These are phyloP conservation scores for Clavariopsis aquatica DNA, from an alignment of 495 filamentous ascomycete species.

Conservation along the genomic window DNA sequence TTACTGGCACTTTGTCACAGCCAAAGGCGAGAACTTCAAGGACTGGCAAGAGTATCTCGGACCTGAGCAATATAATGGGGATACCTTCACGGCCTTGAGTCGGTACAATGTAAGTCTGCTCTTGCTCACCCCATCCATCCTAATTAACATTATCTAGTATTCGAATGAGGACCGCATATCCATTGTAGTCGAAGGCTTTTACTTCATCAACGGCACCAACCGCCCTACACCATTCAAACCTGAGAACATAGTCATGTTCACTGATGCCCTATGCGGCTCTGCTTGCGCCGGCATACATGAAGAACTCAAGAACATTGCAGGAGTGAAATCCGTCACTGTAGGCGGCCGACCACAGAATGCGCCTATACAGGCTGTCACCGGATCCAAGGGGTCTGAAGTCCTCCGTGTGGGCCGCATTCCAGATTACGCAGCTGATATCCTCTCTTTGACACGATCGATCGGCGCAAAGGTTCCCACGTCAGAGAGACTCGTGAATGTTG, in stretches of 20 bases:
- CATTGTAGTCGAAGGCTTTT: conserved; percentile 36
- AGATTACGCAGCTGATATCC: not conserved
- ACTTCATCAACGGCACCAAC: conserved; percentile 33
- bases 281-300: conserved; percentile 31
- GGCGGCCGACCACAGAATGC: conserved; percentile 21
- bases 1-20: conserved; percentile 20
- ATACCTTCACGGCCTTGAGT: conserved; percentile 27
- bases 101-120: conserved; percentile 28
- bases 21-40: conserved; percentile 20
- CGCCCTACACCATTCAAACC: conserved; percentile 18
- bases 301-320: conserved; percentile 33
- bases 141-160: conserved; percentile 4
- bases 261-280: conserved; percentile 30
- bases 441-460: not conserved
- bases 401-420: not conserved
- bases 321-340: conserved; percentile 23
- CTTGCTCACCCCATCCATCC: not conserved
- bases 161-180: conserved; percentile 26
- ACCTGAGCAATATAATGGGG: conserved; percentile 24
- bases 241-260: conserved; percentile 33
- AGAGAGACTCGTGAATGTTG: not conserved
- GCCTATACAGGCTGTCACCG: conserved; percentile 29
- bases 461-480: not conserved
- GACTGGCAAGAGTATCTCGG: conserved; percentile 23
- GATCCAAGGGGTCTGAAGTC: conserved; percentile 29